phyloP scores from a whole-genome alignment of 208 protist genomes.

The Crithidia expoeki region DNA sequence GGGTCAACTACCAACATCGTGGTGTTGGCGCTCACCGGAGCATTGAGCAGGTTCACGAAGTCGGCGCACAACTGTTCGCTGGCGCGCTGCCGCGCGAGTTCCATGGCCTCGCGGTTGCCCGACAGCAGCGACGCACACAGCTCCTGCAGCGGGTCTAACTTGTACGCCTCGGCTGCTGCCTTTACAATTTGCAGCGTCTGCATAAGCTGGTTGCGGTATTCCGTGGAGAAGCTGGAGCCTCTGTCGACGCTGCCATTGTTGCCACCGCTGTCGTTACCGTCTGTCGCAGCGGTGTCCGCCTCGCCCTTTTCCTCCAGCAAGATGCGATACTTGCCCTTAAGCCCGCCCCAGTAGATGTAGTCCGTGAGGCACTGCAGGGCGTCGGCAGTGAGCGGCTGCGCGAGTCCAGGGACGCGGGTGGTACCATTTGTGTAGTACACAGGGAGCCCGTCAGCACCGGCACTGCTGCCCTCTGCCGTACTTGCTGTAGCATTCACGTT shows the following conservation, averaged over 20 bases:
- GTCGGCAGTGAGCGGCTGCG: slow-evolving; percentile 50
- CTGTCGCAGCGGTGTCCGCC: background rate
- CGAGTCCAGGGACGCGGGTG: slow-evolving; percentile 61
- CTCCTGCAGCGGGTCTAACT: slow-evolving; percentile 43
- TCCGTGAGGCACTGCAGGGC: slow-evolving; percentile 62
- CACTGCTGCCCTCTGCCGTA: too few relatives aligned
- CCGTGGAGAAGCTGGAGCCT: slow-evolving; percentile 14
- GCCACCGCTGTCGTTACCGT: background rate
- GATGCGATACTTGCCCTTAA: slow-evolving; percentile 50
- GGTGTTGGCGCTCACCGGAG: slow-evolving; percentile 43
- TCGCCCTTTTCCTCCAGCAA: slow-evolving; percentile 52
- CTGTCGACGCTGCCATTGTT: slow-evolving; percentile 6
- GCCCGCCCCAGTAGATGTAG: slow-evolving; percentile 78
- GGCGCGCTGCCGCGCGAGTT: slow-evolving; percentile 42
- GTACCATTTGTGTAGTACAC: slow-evolving; percentile 81
- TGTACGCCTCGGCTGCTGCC: slow-evolving; percentile 50
- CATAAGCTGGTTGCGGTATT: slow-evolving; percentile 28
- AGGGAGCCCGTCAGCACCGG: slow-evolving; percentile 7
- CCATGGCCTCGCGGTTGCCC: slow-evolving; percentile 43
- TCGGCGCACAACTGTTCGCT: slow-evolving; percentile 53
- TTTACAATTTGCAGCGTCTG: slow-evolving; percentile 40
- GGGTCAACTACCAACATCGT: slow-evolving; percentile 84
- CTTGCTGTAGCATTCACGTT: too few relatives aligned
- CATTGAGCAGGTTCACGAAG: slow-evolving; percentile 49
- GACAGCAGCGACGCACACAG: slow-evolving; percentile 57